A percentile compares a stretch with the other conserved stretches of the same genome.
phyloP scores from a whole-genome alignment of 345 rosid species.

The Anacardium occidentale region DNA sequence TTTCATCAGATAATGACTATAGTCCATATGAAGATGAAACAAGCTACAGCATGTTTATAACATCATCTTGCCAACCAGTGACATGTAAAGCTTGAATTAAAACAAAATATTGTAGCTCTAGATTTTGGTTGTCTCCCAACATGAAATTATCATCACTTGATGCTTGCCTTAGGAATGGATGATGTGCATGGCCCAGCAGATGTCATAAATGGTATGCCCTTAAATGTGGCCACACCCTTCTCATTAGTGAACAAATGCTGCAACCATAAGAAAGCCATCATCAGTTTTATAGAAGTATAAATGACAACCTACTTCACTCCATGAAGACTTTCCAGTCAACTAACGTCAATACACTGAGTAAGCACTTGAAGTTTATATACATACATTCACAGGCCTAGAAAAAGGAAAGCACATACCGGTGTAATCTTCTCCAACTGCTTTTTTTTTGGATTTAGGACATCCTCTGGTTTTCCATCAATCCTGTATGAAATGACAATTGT shows the following conservation, averaged over 20 bases:
- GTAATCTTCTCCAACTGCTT: conserved; percentile 96
- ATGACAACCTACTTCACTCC: not conserved
- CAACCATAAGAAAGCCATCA: conserved; percentile 29
- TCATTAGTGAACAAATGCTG: conserved; percentile 90
- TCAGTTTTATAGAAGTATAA: not conserved
- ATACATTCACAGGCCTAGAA: not conserved
- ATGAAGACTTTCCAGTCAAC: not conserved
- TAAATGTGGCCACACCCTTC: conserved; percentile 86
- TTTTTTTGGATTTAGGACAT: conserved; percentile 87
- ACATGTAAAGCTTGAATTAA: conserved; percentile 2
- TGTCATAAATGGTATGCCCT: conserved; percentile 92
- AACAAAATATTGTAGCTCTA: conserved; percentile 11
- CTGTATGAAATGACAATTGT: conserved; percentile 32
- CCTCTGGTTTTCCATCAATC: conserved; percentile 97
- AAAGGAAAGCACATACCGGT: conserved; percentile 51
- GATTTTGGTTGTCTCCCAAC: not conserved
- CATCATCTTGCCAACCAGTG: not conserved
- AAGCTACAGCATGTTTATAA: not conserved
- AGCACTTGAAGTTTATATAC: not conserved
- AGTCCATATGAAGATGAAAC: too few relatives aligned
- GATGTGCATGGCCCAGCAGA: conserved; percentile 87
- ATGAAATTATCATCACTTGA: conserved; percentile 47
- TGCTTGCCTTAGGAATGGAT: conserved; percentile 65
- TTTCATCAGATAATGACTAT: not conserved
- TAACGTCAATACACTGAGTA: not conserved